These are phyloP conservation scores for Discostella stelligeroides DNA, from an alignment of 108 stramenopile species.

Conservation along the genomic window DNA sequence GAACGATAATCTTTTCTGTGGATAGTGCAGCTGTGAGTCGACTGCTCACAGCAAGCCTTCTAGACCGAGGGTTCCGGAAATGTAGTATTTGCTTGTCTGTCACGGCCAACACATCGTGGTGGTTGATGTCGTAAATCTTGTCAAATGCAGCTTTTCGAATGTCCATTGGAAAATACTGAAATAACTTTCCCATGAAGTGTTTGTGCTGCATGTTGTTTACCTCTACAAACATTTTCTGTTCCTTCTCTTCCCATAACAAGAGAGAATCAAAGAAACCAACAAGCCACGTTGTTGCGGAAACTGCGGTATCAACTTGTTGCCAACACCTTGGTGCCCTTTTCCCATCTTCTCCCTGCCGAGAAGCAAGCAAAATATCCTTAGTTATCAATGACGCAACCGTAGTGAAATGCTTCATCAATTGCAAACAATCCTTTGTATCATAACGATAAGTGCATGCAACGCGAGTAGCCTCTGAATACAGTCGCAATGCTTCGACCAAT, in stretches of 20 bases:
- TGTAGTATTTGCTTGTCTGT: conserved; percentile 30
- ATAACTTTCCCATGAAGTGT: conserved; percentile 45
- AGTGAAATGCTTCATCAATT: conserved; percentile 64
- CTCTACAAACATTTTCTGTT: conserved; percentile 54
- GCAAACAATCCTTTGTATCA: conserved; percentile 51
- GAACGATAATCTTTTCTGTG: conserved; percentile 44
- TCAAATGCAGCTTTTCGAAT: conserved; percentile 38
- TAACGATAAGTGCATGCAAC: conserved; percentile 56
- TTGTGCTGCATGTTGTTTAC: conserved; percentile 50
- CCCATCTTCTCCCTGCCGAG: background rate
- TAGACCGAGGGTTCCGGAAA: conserved; percentile 42
- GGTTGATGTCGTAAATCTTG: conserved; percentile 8
- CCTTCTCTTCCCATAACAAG: conserved; percentile 55
- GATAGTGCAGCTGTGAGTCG: conserved; percentile 24
- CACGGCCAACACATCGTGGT: conserved; percentile 6
- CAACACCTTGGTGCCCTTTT: conserved; percentile 37
- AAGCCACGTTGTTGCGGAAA: conserved; percentile 49
- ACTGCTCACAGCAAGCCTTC: conserved; percentile 32
- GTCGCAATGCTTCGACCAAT: conserved; percentile 49
- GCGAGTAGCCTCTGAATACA: conserved; percentile 50
- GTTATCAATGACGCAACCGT: conserved; percentile 41
- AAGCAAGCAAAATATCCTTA: conserved; percentile 50
- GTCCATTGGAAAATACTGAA: conserved; percentile 36
- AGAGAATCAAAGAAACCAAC: conserved; percentile 57
- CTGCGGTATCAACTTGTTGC: conserved; percentile 43